Conservation (phyloP, 805 yeast genomes). For the Metahyphopichia silvanorum region DNA sequence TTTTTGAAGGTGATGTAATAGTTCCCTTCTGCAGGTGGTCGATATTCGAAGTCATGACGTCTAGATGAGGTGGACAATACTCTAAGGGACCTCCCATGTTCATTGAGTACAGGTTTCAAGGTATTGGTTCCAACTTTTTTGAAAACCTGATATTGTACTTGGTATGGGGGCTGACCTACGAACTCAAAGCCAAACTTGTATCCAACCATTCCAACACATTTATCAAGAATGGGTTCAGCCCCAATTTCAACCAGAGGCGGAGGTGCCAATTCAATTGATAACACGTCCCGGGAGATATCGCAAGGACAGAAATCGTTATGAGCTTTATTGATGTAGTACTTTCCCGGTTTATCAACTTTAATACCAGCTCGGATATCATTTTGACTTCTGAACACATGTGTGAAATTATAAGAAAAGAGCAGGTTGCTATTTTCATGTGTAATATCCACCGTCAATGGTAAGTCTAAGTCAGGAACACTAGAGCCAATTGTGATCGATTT, state of each 20-base stretch:
- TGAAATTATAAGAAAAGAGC: conserved; percentile 12
- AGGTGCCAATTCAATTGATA: conserved; percentile 42
- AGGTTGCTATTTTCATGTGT: conserved; percentile 25
- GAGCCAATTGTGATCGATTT: conserved; percentile 7
- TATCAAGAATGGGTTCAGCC: conserved; percentile 68
- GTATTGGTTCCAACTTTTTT: conserved; percentile 33
- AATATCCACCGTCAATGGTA: conserved; percentile 44
- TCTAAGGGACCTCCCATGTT: conserved; percentile 25
- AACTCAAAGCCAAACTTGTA: conserved; percentile 65
- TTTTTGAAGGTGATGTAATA: conserved; percentile 70
- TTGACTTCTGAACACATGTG: conserved; percentile 19
- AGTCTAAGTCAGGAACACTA: conserved; percentile 29
- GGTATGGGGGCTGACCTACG: conserved; percentile 81
- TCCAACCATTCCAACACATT: conserved; percentile 92
- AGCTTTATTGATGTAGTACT: conserved; percentile 53
- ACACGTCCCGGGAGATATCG: conserved; percentile 32
- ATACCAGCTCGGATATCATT: conserved; percentile 29
- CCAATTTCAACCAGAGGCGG: conserved; percentile 39
- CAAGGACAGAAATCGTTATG: conserved; percentile 67
- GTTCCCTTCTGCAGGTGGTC: conserved; percentile 78
- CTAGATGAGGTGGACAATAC: conserved; percentile 22
- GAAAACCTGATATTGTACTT: conserved; percentile 59
- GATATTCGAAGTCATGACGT: conserved; percentile 49
- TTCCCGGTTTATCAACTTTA: conserved; percentile 58
- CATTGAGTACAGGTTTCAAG: conserved; percentile 28